Conservation (phyloP, 2,329 filamentous ascomycete genomes). For the Aspergillus sp. region DNA sequence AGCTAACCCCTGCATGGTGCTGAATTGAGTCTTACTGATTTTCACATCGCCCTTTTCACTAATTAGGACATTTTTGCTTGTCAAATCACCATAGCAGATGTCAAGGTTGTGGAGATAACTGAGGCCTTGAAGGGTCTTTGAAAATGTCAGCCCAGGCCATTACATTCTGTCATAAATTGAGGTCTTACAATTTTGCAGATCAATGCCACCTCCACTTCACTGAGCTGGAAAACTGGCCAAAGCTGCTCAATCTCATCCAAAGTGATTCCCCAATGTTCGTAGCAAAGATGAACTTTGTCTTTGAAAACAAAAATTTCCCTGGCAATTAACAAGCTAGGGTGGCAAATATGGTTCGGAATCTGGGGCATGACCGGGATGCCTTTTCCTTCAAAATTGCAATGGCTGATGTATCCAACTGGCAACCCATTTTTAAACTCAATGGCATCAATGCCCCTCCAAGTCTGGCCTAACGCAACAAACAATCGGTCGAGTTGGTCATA, state of each 20-base stretch:
- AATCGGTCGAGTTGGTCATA: too few relatives aligned
- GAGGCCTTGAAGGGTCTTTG: conserved; percentile 1
- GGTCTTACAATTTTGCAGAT: neutral
- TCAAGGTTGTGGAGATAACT: neutral
- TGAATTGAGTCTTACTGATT: neutral
- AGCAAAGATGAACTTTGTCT: neutral
- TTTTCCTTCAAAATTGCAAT: too few relatives aligned
- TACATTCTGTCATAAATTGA: neutral
- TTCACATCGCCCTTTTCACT: neutral
- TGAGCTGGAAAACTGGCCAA: neutral
- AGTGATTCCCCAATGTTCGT: neutral
- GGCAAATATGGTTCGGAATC: too few relatives aligned
- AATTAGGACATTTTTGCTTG: neutral
- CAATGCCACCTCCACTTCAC: conserved; percentile 2
- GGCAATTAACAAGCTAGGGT: too few relatives aligned
- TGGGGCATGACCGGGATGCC: too few relatives aligned
- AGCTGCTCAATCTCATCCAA: neutral
- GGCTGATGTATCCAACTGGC: too few relatives aligned
- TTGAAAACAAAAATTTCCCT: too few relatives aligned
- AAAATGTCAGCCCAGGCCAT: neutral
- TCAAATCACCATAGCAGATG: neutral
- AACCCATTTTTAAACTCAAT: too few relatives aligned
- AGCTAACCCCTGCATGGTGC: neutral
- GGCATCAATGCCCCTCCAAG: too few relatives aligned
- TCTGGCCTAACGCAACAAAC: too few relatives aligned